phyloP scores from a whole-genome alignment of 2,329 filamentous ascomycete species.

The Lecanosticta acicola region DNA sequence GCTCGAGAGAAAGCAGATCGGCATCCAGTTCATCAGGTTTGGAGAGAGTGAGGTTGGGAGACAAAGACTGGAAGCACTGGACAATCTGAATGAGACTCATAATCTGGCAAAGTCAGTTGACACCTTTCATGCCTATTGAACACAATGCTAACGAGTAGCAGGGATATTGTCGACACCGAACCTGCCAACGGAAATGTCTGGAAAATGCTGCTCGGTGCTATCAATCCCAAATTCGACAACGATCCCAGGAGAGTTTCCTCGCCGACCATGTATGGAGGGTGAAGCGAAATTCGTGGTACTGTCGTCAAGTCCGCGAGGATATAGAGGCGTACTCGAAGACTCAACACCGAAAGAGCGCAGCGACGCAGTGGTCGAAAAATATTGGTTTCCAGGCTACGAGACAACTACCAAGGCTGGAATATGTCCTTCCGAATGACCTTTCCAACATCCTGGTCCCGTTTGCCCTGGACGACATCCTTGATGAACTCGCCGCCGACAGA shows the following conservation, averaged over 20 bases:
- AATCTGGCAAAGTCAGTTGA: background rate
- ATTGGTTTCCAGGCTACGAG: too few species aligned
- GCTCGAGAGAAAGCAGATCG: slow-evolving; percentile 9
- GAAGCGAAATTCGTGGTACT: too few species aligned
- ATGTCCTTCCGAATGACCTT: slow-evolving; percentile 33
- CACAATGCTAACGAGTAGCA: slow-evolving; percentile 2
- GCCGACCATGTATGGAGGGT: too few species aligned
- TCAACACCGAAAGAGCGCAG: too few species aligned
- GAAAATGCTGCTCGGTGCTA: slow-evolving; percentile 27
- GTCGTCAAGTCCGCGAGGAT: too few species aligned
- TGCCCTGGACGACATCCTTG: slow-evolving; percentile 37
- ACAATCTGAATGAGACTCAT: slow-evolving; percentile 4
- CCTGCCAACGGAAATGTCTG: slow-evolving; percentile 23
- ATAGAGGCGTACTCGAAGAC: too few species aligned
- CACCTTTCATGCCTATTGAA: background rate
- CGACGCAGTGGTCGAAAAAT: too few species aligned
- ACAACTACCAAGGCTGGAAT: slow-evolving; percentile 7
- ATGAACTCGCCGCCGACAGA: slow-evolving; percentile 35
- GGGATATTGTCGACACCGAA: slow-evolving; percentile 26
- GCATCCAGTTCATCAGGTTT: slow-evolving; percentile 27
- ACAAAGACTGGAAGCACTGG: slow-evolving; percentile 10
- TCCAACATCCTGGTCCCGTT: slow-evolving; percentile 36
- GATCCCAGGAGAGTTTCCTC: background rate
- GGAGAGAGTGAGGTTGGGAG: slow-evolving; percentile 16
- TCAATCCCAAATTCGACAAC: slow-evolving; percentile 13